These are phyloP conservation scores for Globisporangium mamillatum DNA, from an alignment of 352 stramenopile genomes.

Conservation along the genomic window DNA sequence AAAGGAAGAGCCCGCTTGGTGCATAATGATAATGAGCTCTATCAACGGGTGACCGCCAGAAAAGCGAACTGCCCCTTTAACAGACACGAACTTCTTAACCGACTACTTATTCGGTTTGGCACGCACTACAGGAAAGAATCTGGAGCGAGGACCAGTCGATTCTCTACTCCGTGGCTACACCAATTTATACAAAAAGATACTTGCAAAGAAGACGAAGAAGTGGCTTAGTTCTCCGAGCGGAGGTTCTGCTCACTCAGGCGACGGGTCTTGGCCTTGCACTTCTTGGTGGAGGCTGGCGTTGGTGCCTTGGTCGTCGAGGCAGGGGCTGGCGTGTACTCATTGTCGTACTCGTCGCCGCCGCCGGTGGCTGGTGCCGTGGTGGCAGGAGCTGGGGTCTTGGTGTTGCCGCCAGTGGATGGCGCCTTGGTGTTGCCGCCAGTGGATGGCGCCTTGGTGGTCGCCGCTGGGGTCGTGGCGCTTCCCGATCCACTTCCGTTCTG, in stretches of 20 bases:
- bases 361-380: neutral
- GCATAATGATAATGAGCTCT: slow-evolving; percentile 1
- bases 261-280: slow-evolving; percentile 14
- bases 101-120: neutral
- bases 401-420: neutral
- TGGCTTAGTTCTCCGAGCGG: slow-evolving; percentile 4
- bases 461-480: slow-evolving; percentile 1
- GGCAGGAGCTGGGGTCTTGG: slow-evolving; percentile 8
- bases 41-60: neutral
- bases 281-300: slow-evolving; percentile 10
- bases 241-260: slow-evolving; percentile 9
- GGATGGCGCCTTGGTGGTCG: slow-evolving; percentile 10
- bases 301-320: slow-evolving; percentile 5
- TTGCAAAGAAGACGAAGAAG: neutral
- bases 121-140: neutral
- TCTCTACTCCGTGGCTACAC: neutral
- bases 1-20: neutral
- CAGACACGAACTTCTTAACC: neutral
- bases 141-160: slow-evolving; percentile 1
- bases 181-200: slow-evolving; percentile 4
- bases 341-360: slow-evolving; percentile 12
- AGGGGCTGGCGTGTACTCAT: slow-evolving; percentile 15
- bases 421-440: neutral
- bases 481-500: slow-evolving; percentile 21
- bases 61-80: neutral